Base-by-base conservation (phyloP, 2,329 filamentous ascomycete species). In the Claviceps quebecensis region DNA sequence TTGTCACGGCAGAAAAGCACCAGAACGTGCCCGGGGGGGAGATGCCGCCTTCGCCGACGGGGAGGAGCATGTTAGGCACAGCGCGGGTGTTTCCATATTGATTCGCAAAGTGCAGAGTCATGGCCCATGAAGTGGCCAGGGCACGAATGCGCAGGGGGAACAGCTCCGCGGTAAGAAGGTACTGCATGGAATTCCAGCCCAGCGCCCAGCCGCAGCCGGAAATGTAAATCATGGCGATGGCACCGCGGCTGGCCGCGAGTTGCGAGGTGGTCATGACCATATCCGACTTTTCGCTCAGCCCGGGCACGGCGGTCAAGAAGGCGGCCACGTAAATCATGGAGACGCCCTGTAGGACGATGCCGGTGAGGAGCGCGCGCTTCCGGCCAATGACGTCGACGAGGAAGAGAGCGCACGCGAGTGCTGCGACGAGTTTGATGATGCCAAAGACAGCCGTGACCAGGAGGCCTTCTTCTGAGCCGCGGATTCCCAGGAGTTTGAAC, bases 101-200 rank as follows among this genome's bases (percentile, higher is more conserved):
- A 65, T 87, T 87, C 54, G 77, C 81, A 61, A 89, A 89, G 65
- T 90, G 85, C 53, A 88, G 75, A 0, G 80, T 85, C 86, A 89
- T 89, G 46, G 83, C 80, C 61, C 85, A 73, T 0, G 80, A 84
- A 0, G 83, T 84, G 19, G 81, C 79, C 9, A 88, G 67, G 4
- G 84, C 84, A 51, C 86, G 78, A 48, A 90, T 80, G 3, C 84
- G 77, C 9, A 89, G 73, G 1, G 86, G 84, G 69, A 87, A 90
- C 54, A 90, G 74, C 62, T 90, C 86, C 1, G 84, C 83, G 14
- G 84, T 87, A 52, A 90, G 76, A 4, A 90, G 74, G 62, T 89
- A 90, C 66, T 88, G 85, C 73, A 87, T 84, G 1, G 74, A 78
- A 68, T 87, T 87, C 83, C 81, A 89, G 38, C 78, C 82, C 2